Percentiles rank a stretch among this genome's conserved stretches.
phyloP scores from a whole-genome alignment of 495 filamentous ascomycete species.

The Usnea hakonensis region DNA sequence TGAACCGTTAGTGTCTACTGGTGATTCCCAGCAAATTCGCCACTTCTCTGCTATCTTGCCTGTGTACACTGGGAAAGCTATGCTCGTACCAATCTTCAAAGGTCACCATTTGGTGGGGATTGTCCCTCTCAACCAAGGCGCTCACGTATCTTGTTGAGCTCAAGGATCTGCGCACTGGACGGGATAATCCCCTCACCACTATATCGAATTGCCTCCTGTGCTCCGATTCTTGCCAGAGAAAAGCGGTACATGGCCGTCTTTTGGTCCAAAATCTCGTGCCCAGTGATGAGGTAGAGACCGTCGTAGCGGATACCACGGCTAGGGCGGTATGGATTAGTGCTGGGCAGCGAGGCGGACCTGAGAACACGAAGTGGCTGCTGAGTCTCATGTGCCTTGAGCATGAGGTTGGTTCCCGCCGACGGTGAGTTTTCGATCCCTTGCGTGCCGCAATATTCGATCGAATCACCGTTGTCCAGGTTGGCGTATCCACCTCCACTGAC shows the following conservation, averaged over 20 bases:
- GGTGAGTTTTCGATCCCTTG: slow-evolving; percentile 26
- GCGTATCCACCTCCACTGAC: slow-evolving; percentile 38
- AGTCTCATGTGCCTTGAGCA: slow-evolving; percentile 31
- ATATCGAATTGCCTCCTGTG: slow-evolving; percentile 38
- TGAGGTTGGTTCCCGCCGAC: slow-evolving; percentile 26
- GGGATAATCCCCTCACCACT: slow-evolving; percentile 13
- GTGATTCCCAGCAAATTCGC: not conserved
- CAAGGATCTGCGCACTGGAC: slow-evolving; percentile 6
- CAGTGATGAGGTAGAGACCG: slow-evolving; percentile 44
- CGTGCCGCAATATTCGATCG: slow-evolving; percentile 47
- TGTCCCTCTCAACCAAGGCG: not conserved
- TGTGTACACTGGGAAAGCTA: not conserved
- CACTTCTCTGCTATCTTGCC: not conserved
- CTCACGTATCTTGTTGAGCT: not conserved
- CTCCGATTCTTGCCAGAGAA: slow-evolving; percentile 28
- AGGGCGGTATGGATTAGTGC: slow-evolving; percentile 38
- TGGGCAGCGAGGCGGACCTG: slow-evolving; percentile 31
- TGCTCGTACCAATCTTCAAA: not conserved
- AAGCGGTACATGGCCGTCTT: slow-evolving; percentile 35
- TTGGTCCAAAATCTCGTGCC: slow-evolving; percentile 29
- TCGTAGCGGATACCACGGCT: slow-evolving; percentile 47
- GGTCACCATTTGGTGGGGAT: not conserved
- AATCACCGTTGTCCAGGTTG: slow-evolving; percentile 39
- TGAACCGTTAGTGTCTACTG: not conserved
- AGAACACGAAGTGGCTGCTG: slow-evolving; percentile 41